Evolutionary conservation across 1,139 yeast genomes (phyloP).

Genomic region (Blastobotrys ciferrii): DNA sequence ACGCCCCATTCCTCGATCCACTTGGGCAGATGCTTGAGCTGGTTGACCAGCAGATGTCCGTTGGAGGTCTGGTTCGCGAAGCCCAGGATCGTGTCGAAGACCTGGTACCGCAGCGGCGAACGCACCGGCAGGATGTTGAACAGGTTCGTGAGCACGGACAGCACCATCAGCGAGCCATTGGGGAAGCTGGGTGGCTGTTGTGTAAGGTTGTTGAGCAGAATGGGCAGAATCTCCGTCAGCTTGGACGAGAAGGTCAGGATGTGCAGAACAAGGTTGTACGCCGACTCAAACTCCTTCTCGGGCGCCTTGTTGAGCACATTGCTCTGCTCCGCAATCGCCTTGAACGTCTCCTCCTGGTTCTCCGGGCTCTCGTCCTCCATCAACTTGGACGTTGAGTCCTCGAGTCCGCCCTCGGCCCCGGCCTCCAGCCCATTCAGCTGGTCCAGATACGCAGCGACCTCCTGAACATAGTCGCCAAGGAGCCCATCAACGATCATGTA

Average conservation of each 20-base stretch:
- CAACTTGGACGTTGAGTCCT: constrained; percentile 28
- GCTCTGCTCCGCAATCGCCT: constrained; percentile 35
- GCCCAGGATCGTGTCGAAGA: constrained; percentile 37
- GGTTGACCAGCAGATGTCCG: constrained; percentile 37
- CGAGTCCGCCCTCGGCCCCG: constrained; percentile 23
- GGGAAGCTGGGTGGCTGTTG: constrained; percentile 30
- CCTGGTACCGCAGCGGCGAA: constrained; percentile 34
- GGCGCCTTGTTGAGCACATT: constrained; percentile 35
- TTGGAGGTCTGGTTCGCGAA: constrained; percentile 37
- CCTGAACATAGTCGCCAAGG: constrained; percentile 39
- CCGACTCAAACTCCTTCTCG: constrained; percentile 43
- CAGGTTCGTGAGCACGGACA: constrained; percentile 41
- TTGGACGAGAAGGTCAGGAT: constrained; percentile 38
- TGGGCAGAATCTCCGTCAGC: constrained; percentile 34
- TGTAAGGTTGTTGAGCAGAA: constrained; percentile 35
- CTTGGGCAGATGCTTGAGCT: constrained; percentile 38
- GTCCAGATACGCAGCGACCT: constrained; percentile 41
- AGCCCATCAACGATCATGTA: constrained; percentile 39
- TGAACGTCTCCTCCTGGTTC: constrained; percentile 34
- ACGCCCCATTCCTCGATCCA: constrained; percentile 43
- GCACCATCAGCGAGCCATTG: constrained; percentile 34
- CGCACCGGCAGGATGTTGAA: constrained; percentile 40
- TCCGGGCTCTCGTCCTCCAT: constrained; percentile 27
- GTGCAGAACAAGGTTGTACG: constrained; percentile 41
- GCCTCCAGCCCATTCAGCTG: constrained; percentile 32